Base-by-base conservation (phyloP, 495 filamentous ascomycete species). In the Penicillium bialowiezense region DNA sequence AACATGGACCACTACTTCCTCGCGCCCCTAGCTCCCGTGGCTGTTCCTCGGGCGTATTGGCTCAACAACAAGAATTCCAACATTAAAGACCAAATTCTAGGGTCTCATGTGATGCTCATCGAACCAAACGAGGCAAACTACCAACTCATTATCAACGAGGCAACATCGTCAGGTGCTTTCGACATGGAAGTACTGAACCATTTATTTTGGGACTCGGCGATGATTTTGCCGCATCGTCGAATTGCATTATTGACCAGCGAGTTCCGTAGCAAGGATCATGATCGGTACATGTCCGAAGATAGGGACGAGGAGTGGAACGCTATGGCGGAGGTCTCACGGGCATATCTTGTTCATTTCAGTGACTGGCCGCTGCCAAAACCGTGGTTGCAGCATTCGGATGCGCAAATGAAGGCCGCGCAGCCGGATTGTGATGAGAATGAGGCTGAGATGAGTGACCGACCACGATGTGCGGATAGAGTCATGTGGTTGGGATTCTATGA, bases 181-280 rank as follows among this genome's bases (percentile, higher is more conserved):
- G 79, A 86, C 51, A 84, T 84, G 83, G 84, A 88, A 10, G 49
- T 38, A 1, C 7, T 38, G 8, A 38, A 38, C 12, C 7, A 38
- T 38, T 13, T 38, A 8, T 38, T 20, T 20, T 10, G 19, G 9
- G 35, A 38, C 35, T 20, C 17, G 17, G 35, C 35, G 1, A 20
- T 38, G 17, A 15, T 38, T 7, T 17, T 38, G 35, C 35, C 35
- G 9, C 35, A 38, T 20, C 35, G 35, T 20, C 18, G 35, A 9
- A 20, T 20, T 12, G 35, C 17, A 4, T 20, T 38, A 10, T 38
- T 38, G 35, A 38, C 35, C 4, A 17, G 35, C 8, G 35, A 38
- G 17, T 20, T 38, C 17, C 35, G 35, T 12, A 15, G 35, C 17
- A 19, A 38, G 10, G 17, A 38, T 10, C 35, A 38, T 20, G 15